phyloP scores from a whole-genome alignment of 257 asterid species.

The Lycium barbarum region DNA sequence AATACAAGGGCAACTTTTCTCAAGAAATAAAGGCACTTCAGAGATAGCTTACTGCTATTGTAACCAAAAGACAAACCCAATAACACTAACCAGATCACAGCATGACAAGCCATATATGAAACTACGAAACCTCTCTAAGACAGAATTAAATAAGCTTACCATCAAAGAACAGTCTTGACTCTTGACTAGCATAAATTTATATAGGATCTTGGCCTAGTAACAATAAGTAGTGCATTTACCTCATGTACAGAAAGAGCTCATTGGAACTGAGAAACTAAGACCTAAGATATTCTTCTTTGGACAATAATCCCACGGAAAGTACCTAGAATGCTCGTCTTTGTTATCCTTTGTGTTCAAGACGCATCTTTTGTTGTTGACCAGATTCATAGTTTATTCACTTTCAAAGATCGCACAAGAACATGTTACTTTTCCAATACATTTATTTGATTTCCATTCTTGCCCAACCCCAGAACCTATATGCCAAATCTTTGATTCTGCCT shows the following conservation, averaged over 20 bases:
- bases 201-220: not conserved
- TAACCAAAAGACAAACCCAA: not conserved
- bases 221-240: not conserved
- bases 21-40: slow-evolving; percentile 12
- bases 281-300: not conserved
- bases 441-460: slow-evolving; percentile 3
- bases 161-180: not conserved
- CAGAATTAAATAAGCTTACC: not conserved
- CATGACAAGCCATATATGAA: not conserved
- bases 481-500: slow-evolving; percentile 15
- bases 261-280: slow-evolving; percentile 13
- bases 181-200: not conserved
- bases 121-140: not conserved
- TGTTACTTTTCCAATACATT: not conserved
- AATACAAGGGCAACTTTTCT: not conserved
- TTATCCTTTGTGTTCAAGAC: not conserved
- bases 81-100: not conserved
- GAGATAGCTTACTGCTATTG: slow-evolving; percentile 2
- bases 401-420: not conserved
- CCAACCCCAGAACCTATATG: not conserved
- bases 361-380: not conserved
- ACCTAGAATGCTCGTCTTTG: not conserved
- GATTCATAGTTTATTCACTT: slow-evolving; percentile 18
- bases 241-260: slow-evolving; percentile 3
- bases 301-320: not conserved